Percentiles rank a stretch among this genome's conserved stretches.
Conservation (phyloP, 345 rosid species). For the Sonneratia caseolaris region DNA sequence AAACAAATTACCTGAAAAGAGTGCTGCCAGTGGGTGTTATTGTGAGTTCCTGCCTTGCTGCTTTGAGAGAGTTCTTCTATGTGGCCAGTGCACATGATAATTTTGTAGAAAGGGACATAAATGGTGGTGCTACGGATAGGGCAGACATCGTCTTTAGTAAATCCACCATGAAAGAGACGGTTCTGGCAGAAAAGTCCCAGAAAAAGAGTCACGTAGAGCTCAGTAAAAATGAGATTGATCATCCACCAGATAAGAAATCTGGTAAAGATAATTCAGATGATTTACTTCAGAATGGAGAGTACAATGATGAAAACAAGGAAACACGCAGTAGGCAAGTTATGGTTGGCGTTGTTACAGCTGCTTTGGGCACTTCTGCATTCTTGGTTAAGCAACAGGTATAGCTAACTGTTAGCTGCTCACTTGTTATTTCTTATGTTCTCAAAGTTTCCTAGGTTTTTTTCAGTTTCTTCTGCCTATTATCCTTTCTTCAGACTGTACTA, state of each 20-base stretch:
- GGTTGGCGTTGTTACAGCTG: conserved; percentile 87
- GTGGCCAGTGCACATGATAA: conserved; percentile 31
- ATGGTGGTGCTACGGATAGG: background rate
- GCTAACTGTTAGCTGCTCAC: background rate
- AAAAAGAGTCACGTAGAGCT: conserved; percentile 11
- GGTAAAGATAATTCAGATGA: conserved; percentile 14
- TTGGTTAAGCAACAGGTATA: conserved; percentile 57
- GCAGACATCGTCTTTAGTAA: background rate
- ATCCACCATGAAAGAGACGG: background rate
- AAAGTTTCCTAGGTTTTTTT: background rate
- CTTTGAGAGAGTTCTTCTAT: conserved; percentile 58
- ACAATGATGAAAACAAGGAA: conserved; percentile 23
- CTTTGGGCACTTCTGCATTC: conserved; percentile 86
- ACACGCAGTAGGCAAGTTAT: conserved; percentile 35
- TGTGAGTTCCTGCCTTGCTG: conserved; percentile 85
- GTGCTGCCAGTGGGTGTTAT: conserved; percentile 76
- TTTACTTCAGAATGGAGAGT: conserved; percentile 16
- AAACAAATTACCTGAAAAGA: conserved; percentile 53
- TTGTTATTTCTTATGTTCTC: background rate
- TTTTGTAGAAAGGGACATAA: conserved; percentile 17
- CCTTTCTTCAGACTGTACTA: background rate
- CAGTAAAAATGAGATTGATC: conserved; percentile 10
- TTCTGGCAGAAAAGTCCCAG: conserved; percentile 14
- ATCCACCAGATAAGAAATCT: conserved; percentile 12
- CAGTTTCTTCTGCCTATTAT: background rate